phyloP scores from a whole-genome alignment of 2,329 filamentous ascomycete species.

The Elsinoe necatrix region DNA sequence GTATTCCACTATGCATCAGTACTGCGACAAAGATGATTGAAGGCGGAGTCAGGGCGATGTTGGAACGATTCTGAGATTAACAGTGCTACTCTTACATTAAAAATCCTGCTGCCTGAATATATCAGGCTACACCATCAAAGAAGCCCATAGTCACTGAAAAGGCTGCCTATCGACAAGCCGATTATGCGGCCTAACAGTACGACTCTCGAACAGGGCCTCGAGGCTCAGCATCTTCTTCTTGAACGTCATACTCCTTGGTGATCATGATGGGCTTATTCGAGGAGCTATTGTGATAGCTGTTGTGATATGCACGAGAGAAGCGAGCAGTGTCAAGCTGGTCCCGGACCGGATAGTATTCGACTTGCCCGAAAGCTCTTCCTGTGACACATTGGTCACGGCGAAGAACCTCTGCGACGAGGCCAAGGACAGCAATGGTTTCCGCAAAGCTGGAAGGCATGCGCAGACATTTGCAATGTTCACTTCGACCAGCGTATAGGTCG shows the following conservation, averaged over 20 bases:
- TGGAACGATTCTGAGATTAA: background rate
- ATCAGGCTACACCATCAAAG: background rate
- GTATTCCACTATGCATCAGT: background rate
- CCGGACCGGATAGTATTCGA: background rate
- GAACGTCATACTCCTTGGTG: slow-evolving; percentile 6
- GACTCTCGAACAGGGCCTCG: background rate
- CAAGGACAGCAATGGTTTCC: slow-evolving; percentile 6
- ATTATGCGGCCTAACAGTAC: background rate
- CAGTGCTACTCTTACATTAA: background rate
- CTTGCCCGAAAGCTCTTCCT: background rate
- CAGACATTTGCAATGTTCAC: slow-evolving; percentile 25
- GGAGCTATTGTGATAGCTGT: background rate
- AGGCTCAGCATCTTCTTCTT: background rate
- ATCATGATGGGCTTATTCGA: slow-evolving; percentile 7
- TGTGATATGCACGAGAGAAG: background rate
- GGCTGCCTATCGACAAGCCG: background rate
- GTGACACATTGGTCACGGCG: slow-evolving; percentile 10
- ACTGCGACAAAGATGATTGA: background rate
- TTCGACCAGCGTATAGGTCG: slow-evolving; percentile 25
- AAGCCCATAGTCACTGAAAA: background rate
- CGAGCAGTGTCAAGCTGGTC: background rate
- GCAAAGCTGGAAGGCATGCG: slow-evolving; percentile 24
- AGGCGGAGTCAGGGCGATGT: background rate
- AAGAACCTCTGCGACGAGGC: slow-evolving; percentile 9
- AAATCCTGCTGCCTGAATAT: background rate